phyloP scores from a whole-genome alignment of 352 stramenopile genomes.

The Aphanomyces invadans region DNA sequence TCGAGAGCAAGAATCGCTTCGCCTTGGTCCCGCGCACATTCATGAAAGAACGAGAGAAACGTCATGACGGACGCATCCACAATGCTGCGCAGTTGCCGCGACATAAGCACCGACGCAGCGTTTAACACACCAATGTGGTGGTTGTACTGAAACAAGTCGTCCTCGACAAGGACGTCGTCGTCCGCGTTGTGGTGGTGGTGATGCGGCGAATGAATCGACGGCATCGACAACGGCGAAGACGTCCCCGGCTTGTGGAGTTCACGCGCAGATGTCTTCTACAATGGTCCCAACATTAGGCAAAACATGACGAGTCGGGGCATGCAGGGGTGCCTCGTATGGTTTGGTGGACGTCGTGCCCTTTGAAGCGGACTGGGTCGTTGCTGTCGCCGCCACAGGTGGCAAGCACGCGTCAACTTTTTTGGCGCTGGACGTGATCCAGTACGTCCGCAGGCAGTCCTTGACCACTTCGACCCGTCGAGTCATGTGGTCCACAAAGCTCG shows the following conservation, averaged over 20 bases:
- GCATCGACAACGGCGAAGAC: too few species aligned
- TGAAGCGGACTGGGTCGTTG: too few species aligned
- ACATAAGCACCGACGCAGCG: constrained; percentile 84
- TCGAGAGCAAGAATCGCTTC: constrained; percentile 53
- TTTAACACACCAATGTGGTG: constrained; percentile 70
- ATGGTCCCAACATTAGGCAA: too few species aligned
- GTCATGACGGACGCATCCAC: constrained; percentile 74
- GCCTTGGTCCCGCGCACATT: constrained; percentile 45
- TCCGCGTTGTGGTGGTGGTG: neutral
- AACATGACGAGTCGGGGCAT: too few species aligned
- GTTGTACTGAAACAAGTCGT: constrained; percentile 31
- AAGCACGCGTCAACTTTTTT: constrained; percentile 28
- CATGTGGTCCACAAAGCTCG: constrained; percentile 82
- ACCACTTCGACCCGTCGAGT: constrained; percentile 68
- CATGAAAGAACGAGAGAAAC: constrained; percentile 69
- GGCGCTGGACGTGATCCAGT: constrained; percentile 66
- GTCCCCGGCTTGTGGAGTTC: too few species aligned
- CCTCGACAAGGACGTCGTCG: constrained; percentile 16
- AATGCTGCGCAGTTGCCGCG: constrained; percentile 74
- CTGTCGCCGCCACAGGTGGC: neutral
- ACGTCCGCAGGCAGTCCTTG: constrained; percentile 76
- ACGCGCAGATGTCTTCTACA: too few species aligned
- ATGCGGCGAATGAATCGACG: neutral
- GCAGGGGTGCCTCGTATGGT: too few species aligned
- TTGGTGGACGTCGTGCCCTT: too few species aligned